Evolutionary conservation across 2,329 filamentous ascomycete genomes (phyloP), one percentile per base, ranked within the genome.

Genomic region (Penicillium aurantiogriseum): DNA sequence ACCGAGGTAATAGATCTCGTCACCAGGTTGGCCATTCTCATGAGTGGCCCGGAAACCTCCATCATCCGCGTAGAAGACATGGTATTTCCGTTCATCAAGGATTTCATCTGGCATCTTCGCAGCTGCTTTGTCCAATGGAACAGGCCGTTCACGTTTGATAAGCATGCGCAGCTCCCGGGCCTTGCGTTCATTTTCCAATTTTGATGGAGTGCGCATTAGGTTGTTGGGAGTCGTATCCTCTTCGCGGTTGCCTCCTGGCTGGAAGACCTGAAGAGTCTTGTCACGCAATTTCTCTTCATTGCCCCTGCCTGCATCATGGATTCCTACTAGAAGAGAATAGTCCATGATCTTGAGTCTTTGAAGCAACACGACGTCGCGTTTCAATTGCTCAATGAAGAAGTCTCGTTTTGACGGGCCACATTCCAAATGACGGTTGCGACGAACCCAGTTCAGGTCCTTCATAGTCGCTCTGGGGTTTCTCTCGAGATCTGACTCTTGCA

Each of bases 261-360:
- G 92, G 76, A 97, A 97, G 4, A 97, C 92, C 72, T 94, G 88
- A 50, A 99, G 79, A 0, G 92, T 97, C 79, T 95, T 96, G 77
- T 88, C 85, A 38, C 85, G 89, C 45, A 99, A 80, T 56, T 97
- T 96, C 73, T 99, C 94, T 67, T 97, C 92, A 71, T 99, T 99
- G 31, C 94, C 94, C 65, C 90, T 88, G 54, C 86, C 85, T 21
- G 95, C 75, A 71, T 99, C 94, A 71, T 99, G 94, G 50, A 97
- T 94, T 49, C 94, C 94, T 54, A 99, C 87, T 38, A 99, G 82
- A 60, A 99, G 84, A 10, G 93, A 97, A 76, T 99, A 99, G 75
- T 99, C 94, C 94, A 99, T 99, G 68, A 99, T 97, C 67, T 96
- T 89, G 43, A 97, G 81, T 67, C 84, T 86, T 76, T 97, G 92